phyloP scores from a whole-genome alignment of 1,139 yeast genomes.

The Pichia sp. region DNA sequence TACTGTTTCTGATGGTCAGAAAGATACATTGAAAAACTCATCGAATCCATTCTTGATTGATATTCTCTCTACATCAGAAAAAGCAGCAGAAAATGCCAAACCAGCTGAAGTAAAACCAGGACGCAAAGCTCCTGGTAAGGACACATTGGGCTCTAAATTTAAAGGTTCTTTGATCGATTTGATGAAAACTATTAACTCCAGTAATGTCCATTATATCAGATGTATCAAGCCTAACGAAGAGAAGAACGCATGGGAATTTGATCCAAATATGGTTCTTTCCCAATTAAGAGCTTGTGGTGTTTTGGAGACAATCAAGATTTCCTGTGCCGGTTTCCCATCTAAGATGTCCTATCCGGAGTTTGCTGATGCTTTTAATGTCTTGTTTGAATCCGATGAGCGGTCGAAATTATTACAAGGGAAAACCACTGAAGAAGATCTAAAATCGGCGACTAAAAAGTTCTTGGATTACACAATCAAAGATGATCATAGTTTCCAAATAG shows the following conservation, averaged over 20 bases:
- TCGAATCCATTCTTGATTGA: constrained; percentile 59
- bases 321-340: constrained; percentile 98
- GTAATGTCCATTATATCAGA: constrained; percentile 94
- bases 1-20: constrained; percentile 92
- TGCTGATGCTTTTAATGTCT: constrained; percentile 81
- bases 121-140: constrained; percentile 60
- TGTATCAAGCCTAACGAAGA: constrained; percentile 96
- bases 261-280: constrained; percentile 89
- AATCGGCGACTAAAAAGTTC: constrained; percentile 63
- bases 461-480: constrained; percentile 61
- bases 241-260: constrained; percentile 94
- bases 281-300: constrained; percentile 99
- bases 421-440: constrained; percentile 56
- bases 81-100: constrained; percentile 49
- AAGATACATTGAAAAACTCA: constrained; percentile 74
- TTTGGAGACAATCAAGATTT: constrained; percentile 88
- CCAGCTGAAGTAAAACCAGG: constrained; percentile 37
- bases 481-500: constrained; percentile 71
- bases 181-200: constrained; percentile 88
- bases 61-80: constrained; percentile 63
- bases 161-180: constrained; percentile 87
- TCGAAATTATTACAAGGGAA: constrained; percentile 53
- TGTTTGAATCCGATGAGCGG: constrained; percentile 67
- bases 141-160: constrained; percentile 92
- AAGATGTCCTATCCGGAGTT: constrained; percentile 95